Percentiles rank a stretch among this genome's conserved stretches.
Evolutionary conservation across 2,329 filamentous ascomycete species (phyloP).

Genomic region (Penicillium expansum): DNA sequence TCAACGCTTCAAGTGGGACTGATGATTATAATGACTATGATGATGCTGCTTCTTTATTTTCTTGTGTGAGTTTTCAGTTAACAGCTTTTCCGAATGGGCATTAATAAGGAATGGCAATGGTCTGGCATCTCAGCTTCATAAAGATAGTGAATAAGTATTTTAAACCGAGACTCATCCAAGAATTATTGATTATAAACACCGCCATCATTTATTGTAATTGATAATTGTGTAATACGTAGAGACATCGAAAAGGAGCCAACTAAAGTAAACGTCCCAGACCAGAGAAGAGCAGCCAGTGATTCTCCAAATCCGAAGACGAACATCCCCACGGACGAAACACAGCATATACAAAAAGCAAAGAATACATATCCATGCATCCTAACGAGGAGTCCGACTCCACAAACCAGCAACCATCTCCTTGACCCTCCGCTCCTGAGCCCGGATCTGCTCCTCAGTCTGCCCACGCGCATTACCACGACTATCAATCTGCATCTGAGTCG

Average conservation of each 20-base stretch:
- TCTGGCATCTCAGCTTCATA: not conserved
- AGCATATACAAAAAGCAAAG: not conserved
- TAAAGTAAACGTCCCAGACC: not conserved
- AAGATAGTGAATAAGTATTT: not conserved
- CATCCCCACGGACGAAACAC: not conserved
- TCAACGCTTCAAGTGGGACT: not conserved
- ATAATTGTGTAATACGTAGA: not conserved
- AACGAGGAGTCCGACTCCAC: conserved; percentile 45
- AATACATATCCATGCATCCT: conserved; percentile 14
- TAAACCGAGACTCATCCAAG: not conserved
- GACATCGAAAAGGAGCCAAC: not conserved
- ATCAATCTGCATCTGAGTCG: conserved; percentile 53
- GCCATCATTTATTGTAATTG: not conserved
- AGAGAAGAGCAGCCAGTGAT: not conserved
- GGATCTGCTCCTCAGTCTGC: conserved; percentile 62
- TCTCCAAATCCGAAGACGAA: not conserved
- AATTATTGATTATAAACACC: not conserved
- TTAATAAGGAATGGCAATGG: not conserved
- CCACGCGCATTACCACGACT: conserved; percentile 58
- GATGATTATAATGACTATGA: conserved; percentile 12
- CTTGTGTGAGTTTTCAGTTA: not conserved
- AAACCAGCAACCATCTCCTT: conserved; percentile 58
- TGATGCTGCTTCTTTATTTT: not conserved
- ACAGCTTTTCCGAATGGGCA: not conserved
- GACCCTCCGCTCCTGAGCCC: conserved; percentile 58